Evolutionary conservation across 768 basidiomycete genomes (phyloP), one percentile per base, ranked within the genome.

Genomic region (Leccinum disarticulatum): DNA sequence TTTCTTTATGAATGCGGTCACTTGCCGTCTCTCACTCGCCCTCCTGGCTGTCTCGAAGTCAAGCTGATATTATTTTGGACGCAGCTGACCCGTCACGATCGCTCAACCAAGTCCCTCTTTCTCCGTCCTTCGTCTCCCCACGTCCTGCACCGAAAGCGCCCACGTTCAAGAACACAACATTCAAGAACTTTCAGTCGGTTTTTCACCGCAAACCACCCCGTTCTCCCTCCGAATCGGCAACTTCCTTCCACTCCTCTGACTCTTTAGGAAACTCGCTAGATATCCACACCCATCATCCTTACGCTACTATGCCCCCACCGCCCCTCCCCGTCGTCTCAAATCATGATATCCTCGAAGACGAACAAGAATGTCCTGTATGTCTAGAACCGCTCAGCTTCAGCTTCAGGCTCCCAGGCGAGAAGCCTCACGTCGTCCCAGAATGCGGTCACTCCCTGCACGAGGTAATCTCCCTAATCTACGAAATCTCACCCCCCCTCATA

Each of bases 381-480:
- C 87, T 97, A 65, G 96, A 98, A 69, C 91, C 93, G 2, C 84
- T 99, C 70, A 90, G 88, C 70, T 95, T 94, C 75, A 90, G 87
- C 74, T 97, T 94, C 76, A 83, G 95, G 61, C 77, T 99, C 14
- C 91, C 93, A 0, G 97, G 97, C 9, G 97, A 99, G 79, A 98
- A 95, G 71, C 93, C 96, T 8, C 95, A 98, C 71, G 90, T 99
- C 62, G 90, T 97, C 50, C 96, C 97, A 31, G 93, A 95, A 71
- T 99, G 97, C 66, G 95, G 97, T 38, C 97, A 99, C 77, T 90
- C 93, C 36, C 85, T 99, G n/a, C 97, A 98, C 77, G 89, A 95
- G 80, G 93, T 89, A 57, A 64, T 79, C 54, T 4, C 13, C 2
- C 35, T 28, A 15, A 47, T 48, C 38, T 7, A 2, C 35, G 14